Evolutionary conservation across 2,329 filamentous ascomycete species (phyloP), one percentile per base, ranked within the genome.

Genomic region (Myriosclerotinia scirpicola): DNA sequence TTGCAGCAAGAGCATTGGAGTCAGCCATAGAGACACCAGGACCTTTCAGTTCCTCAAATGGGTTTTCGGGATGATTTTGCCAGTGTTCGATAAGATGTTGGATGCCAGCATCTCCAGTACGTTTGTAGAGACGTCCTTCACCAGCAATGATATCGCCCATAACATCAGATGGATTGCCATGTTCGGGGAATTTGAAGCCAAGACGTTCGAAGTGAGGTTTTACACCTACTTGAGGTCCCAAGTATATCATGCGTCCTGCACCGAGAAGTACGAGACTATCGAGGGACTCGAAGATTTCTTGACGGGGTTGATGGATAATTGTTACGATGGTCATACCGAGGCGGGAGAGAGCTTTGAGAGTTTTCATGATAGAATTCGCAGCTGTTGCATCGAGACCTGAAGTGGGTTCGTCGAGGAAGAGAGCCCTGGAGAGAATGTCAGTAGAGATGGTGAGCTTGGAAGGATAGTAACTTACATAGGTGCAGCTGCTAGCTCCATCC

Each of bases 211-310:
- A 86, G 72, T 84, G 86, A 2, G 71, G 66, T 61, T 80, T 79
- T 1, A 81, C 80, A 1, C 78, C 77, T 12, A 67, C 69, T 48
- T 82, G 81, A 1, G 79, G 74, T 0, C 84, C 85, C 52, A 82
- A 80, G 71, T 86, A 88, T 59, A 86, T 82, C 67, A 81, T 80
- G 68, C 83, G 80, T 1, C 86, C 85, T 67, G 81, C 81, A 14
- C 81, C 87, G 2, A 90, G 80, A 77, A 90, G 88, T 0, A 90
- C 79, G 5, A 90, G 79, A 5, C 84, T 83, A 69, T 90, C 87
- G 56, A 90, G 83, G n/a, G 79, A 77, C 70, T 84, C 81, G 71
- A 85, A 85, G 8, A 85, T 76, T 56, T 84, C 80, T 1, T 82
- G 82, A 8, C 80, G 82, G 1, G 84, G 84, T 70, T 86, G 84